Evolutionary conservation across 2,329 filamentous ascomycete species (phyloP).

Genomic region (Exophiala sp.): DNA sequence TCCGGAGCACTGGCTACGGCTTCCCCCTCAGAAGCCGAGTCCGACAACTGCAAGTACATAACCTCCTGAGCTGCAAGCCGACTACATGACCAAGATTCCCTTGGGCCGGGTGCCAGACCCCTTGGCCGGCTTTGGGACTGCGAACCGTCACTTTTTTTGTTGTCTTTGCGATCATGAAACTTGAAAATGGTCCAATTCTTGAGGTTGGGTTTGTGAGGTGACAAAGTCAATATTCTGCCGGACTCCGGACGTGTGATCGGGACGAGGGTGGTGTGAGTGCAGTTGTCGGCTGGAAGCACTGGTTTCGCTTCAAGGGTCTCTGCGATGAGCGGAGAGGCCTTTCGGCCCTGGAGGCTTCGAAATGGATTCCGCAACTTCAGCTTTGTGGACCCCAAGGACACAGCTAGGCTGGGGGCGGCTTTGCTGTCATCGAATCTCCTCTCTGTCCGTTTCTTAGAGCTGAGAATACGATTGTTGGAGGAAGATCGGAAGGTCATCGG

Average conservation of each 20-base stretch:
- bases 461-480: conserved; percentile 8
- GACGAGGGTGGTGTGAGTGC: neutral
- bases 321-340: conserved; percentile 4
- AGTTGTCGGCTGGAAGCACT: neutral
- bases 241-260: neutral
- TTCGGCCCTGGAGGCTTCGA: conserved; percentile 9
- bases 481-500: conserved; percentile 10
- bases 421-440: neutral
- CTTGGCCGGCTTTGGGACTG: neutral
- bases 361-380: conserved; percentile 10
- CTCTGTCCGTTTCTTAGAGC: conserved; percentile 1
- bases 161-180: neutral
- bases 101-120: conserved; percentile 8
- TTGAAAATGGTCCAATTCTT: conserved; percentile 7
- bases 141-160: neutral
- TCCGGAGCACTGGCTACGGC: neutral
- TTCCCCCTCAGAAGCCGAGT: conserved; percentile 8
- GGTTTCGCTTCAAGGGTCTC: neutral
- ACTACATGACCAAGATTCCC: conserved; percentile 5
- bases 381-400: neutral
- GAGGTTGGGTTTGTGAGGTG: conserved; percentile 13
- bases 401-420: neutral
- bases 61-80: neutral
- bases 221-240: neutral
- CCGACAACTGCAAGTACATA: neutral